phyloP scores from a whole-genome alignment of 805 yeast species.

The Sungouiozyma intestinalis region DNA sequence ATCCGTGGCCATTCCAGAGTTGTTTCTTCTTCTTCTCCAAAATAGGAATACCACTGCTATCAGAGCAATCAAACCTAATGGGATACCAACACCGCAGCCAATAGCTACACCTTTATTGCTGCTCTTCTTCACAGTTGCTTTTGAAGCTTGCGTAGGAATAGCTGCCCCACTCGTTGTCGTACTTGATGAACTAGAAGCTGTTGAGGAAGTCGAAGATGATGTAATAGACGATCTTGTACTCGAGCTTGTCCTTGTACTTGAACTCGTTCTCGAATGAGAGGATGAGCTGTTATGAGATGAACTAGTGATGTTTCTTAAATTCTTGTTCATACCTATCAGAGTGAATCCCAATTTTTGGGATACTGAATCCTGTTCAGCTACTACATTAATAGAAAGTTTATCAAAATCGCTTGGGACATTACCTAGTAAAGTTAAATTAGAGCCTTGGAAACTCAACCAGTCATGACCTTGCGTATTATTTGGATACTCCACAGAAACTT shows the following conservation, averaged over 20 bases:
- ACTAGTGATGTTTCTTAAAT: constrained; percentile 1
- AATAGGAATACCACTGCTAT: constrained; percentile 45
- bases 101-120: constrained; percentile 59
- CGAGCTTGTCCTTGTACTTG: constrained; percentile 13
- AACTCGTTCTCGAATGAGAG: constrained; percentile 1
- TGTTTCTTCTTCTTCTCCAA: constrained; percentile 33
- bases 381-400: constrained; percentile 31
- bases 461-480: constrained; percentile 28
- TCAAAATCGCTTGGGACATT: constrained; percentile 45
- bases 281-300: constrained; percentile 2
- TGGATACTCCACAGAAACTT: constrained; percentile 34
- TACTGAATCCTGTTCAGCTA: constrained; percentile 30
- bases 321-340: constrained; percentile 39
- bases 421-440: constrained; percentile 63
- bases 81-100: constrained; percentile 83
- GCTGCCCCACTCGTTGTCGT: constrained; percentile 15
- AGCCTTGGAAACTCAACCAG: constrained; percentile 59
- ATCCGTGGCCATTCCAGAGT: constrained; percentile 24
- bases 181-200: constrained; percentile 21
- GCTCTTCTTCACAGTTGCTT: constrained; percentile 15
- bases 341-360: constrained; percentile 37
- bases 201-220: constrained; percentile 22
- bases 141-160: constrained; percentile 7
- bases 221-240: constrained; percentile 14
- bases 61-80: constrained; percentile 43